Evolutionary conservation across 768 basidiomycete genomes (phyloP).

Genomic region (Lactifluus piperatus): DNA sequence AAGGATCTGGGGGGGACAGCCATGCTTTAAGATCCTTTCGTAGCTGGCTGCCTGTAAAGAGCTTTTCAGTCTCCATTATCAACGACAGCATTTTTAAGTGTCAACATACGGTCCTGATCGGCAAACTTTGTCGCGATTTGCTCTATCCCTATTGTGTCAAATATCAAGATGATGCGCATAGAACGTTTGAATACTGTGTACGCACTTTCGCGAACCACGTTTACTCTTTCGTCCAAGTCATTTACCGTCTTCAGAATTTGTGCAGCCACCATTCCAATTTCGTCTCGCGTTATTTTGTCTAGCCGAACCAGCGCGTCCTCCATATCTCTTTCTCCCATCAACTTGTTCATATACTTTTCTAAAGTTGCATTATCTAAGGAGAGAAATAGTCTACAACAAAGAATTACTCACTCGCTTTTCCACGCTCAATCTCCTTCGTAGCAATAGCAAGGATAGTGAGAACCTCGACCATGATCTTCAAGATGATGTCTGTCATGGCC

Average conservation of each 20-base stretch:
- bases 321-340: neutral
- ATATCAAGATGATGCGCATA: neutral
- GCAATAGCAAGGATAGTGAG: neutral
- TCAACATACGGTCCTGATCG: neutral
- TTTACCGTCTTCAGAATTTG: neutral
- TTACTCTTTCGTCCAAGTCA: neutral
- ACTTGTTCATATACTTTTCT: neutral
- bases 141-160: neutral
- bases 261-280: neutral
- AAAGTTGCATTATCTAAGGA: neutral
- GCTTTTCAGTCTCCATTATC: no score
- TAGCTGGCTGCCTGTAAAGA: neutral
- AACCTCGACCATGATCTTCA: neutral
- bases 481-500: neutral
- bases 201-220: neutral
- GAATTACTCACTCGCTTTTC: neutral
- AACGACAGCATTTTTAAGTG: neutral
- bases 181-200: neutral
- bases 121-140: neutral
- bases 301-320: neutral
- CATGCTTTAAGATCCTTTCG: neutral
- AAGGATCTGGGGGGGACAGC: neutral
- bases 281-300: neutral
- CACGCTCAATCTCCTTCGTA: neutral
- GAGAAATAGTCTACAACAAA: neutral